Base-by-base conservation (phyloP, 305 asterid genomes). In the Rubia balearica region DNA sequence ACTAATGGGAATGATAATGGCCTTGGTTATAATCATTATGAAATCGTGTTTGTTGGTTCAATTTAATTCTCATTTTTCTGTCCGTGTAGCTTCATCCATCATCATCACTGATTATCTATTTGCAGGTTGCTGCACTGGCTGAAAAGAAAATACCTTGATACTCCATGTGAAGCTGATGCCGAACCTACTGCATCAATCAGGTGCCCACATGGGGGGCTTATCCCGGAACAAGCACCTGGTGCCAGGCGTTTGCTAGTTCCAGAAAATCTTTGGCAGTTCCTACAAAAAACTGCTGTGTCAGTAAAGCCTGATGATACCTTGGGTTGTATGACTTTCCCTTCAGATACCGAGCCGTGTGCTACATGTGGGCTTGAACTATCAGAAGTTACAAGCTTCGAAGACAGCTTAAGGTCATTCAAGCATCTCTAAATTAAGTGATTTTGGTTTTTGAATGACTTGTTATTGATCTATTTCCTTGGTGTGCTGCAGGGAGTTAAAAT, bases 111-210 rank as follows among this genome's bases (percentile, higher is more conserved):
- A 69, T 74, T n/a, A 38, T 75, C 38, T 80, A 67, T 76, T 80
- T 79, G 73, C 81, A 94, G 99, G 99, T 81, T 94, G 87, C 96
- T 83, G 79, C 98, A 91, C 78, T 94, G 99, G 99, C 67, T 87
- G 59, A 95, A 96, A 13, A 82, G 98, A 82, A 91, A 91, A 80
- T 85, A 80, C 73, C 75, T 80, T 51, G 96, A 91, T 81, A 71
- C 85, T 66, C 99, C 99, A 41, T 83, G 89, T 71, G 95, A 87
- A 71, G 99, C 96, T 79, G 99, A 94, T 85, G 83, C 98, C 60
- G 97, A 95, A 79, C 99, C 99, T 2, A 94, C 99, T 30, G 91
- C 96, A 79, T 85, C 96, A 67, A 85, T 94, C 76, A 88, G 95
- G 75, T 94, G 99, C 76, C 88, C 89, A 65, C 99, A 94, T 71